phyloP scores from a whole-genome alignment of 192 early-diverging fungal genomes.

The Bifiguratus adelaidae region DNA sequence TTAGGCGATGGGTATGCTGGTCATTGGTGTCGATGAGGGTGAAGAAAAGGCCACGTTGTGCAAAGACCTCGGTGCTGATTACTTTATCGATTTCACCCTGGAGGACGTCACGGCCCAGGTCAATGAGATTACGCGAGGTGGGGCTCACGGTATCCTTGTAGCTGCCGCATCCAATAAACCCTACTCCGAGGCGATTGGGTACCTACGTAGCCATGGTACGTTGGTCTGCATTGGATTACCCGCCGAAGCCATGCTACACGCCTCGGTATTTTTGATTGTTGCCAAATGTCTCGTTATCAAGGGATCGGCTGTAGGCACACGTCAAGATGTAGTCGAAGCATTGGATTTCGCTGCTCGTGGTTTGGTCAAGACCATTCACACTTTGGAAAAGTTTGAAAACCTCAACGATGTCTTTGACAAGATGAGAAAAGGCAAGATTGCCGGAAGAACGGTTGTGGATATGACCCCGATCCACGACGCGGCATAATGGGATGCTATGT shows the following conservation, averaged over 20 bases:
- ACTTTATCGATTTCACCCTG: not conserved
- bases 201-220: not conserved
- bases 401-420: not conserved
- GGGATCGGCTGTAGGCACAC: not conserved
- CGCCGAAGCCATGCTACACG: not conserved
- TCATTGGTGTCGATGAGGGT: not conserved
- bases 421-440: not conserved
- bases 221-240: not conserved
- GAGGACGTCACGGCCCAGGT: not conserved
- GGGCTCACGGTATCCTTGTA: not conserved
- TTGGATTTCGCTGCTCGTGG: not conserved
- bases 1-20: not conserved
- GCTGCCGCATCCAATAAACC: not conserved
- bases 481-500: no score
- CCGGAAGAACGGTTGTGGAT: not conserved
- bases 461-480: no score
- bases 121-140: not conserved
- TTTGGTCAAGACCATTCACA: not conserved
- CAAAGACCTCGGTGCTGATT: not conserved
- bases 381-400: not conserved
- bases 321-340: not conserved
- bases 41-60: not conserved
- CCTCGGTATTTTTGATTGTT: not conserved
- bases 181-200: not conserved
- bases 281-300: not conserved